Conservation (phyloP, 1,284 basidiomycete species). For the Butyriboletus appendiculatus region DNA sequence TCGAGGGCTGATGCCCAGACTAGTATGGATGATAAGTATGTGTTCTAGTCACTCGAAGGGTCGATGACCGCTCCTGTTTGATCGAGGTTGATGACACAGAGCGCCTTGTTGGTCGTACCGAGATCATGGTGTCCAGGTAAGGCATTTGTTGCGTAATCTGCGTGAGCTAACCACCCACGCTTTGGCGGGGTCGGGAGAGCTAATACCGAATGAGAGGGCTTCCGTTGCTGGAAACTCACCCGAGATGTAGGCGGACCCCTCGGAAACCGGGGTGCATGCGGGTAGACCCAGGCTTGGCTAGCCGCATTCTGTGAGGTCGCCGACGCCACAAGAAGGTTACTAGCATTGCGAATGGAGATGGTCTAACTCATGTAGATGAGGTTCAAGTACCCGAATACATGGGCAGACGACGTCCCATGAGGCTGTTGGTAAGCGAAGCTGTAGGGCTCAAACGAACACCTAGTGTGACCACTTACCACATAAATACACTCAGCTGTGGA, state of each 20-base stretch:
- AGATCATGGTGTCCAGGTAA: constrained; percentile 19
- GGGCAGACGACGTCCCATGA: background rate
- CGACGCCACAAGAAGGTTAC: background rate
- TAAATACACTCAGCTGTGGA: background rate
- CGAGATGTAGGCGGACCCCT: background rate
- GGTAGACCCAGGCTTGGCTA: background rate
- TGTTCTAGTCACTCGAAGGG: constrained; percentile 41
- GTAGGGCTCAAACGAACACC: background rate
- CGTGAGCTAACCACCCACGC: background rate
- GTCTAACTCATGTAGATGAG: background rate
- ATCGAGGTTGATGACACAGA: constrained; percentile 37
- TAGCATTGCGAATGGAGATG: background rate
- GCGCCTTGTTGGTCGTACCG: constrained; percentile 39
- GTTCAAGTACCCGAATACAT: background rate
- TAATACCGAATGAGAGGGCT: constrained; percentile 31
- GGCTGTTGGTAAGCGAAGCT: background rate
- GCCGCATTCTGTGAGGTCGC: background rate
- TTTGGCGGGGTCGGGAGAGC: constrained; percentile 3
- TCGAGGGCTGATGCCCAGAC: background rate
- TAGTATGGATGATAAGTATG: constrained; percentile 17
- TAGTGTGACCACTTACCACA: background rate
- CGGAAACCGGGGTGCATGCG: background rate
- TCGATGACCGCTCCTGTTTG: constrained; percentile 41
- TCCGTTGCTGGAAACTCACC: constrained; percentile 39
- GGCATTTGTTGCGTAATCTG: background rate